Evolutionary conservation across 2,329 filamentous ascomycete species (phyloP).

Genomic region (Stachybotrys elegans): DNA sequence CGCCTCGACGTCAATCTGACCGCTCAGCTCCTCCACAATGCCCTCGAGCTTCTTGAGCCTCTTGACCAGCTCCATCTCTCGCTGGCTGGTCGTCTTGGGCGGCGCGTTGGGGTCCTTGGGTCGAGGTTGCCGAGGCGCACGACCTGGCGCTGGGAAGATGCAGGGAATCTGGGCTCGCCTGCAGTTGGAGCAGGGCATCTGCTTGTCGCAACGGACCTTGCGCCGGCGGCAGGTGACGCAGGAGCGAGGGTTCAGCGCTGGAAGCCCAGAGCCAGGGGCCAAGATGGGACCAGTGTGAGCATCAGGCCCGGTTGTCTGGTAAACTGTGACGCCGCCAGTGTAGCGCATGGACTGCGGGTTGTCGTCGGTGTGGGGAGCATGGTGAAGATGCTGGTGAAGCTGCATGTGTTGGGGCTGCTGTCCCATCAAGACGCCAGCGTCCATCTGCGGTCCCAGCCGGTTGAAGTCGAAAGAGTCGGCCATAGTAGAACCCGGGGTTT

Average conservation of each 20-base stretch:
- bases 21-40: conserved; percentile 66
- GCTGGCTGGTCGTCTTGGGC: conserved; percentile 53
- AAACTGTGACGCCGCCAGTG: conserved; percentile 29
- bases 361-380: neutral
- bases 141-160: conserved; percentile 68
- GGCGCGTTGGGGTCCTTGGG: conserved; percentile 60
- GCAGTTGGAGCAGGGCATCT: conserved; percentile 72
- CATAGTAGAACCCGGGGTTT: no score
- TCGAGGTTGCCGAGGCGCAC: conserved; percentile 63
- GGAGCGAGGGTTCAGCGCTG: conserved; percentile 41
- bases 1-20: conserved; percentile 54
- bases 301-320: conserved; percentile 34
- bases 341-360: neutral
- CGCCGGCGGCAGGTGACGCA: conserved; percentile 48
- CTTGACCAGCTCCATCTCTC: conserved; percentile 66
- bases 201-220: conserved; percentile 75
- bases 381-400: neutral
- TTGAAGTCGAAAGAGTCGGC: neutral
- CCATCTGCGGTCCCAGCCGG: neutral
- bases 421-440: no score
- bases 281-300: conserved; percentile 30
- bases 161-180: conserved; percentile 65
- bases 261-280: conserved; percentile 23
- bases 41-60: conserved; percentile 68
- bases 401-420: no score